A percentile compares a stretch with the other conserved stretches of the same genome.
Evolutionary conservation across 768 basidiomycete genomes (phyloP).

Genomic region (Naganishia kalamii): DNA sequence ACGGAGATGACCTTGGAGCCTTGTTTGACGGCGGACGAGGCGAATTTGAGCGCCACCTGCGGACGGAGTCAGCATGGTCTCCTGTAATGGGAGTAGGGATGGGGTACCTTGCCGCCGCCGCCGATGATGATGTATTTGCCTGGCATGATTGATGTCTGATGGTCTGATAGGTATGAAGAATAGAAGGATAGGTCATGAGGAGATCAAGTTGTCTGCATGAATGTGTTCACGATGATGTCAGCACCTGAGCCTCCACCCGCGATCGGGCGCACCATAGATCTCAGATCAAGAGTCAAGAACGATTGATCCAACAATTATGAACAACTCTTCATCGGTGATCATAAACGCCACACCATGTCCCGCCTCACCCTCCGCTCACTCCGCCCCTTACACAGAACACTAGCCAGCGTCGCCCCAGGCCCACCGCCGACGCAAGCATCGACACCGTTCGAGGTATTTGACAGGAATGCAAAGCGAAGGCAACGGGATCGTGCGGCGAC

Average conservation of each 20-base stretch:
- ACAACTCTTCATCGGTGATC: no score
- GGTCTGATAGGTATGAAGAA: no score
- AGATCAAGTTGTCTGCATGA: no score
- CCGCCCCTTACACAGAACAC: not conserved
- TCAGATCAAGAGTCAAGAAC: no score
- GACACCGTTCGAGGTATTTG: slow-evolving; percentile 77
- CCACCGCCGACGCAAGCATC: slow-evolving; percentile 34
- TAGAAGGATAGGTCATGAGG: not conserved
- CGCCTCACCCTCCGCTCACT: not conserved
- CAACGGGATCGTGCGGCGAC: slow-evolving; percentile 71
- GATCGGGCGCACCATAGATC: no score
- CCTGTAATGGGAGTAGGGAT: not conserved
- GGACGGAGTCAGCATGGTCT: not conserved
- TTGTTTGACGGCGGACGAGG: slow-evolving; percentile 50
- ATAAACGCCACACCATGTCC: not conserved
- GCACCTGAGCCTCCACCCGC: no score
- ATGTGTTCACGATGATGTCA: no score
- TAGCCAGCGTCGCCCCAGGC: not conserved
- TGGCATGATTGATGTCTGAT: not conserved
- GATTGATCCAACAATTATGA: no score
- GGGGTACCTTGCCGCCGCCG: slow-evolving; percentile 36
- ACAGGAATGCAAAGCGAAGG: slow-evolving; percentile 65
- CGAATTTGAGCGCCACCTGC: slow-evolving; percentile 54
- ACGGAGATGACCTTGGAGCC: slow-evolving; percentile 55
- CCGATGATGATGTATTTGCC: slow-evolving; percentile 38